A percentile compares a stretch with the other conserved stretches of the same genome.
Conservation (phyloP, 2,329 filamentous ascomycete genomes). For the Ophiostoma montium region DNA sequence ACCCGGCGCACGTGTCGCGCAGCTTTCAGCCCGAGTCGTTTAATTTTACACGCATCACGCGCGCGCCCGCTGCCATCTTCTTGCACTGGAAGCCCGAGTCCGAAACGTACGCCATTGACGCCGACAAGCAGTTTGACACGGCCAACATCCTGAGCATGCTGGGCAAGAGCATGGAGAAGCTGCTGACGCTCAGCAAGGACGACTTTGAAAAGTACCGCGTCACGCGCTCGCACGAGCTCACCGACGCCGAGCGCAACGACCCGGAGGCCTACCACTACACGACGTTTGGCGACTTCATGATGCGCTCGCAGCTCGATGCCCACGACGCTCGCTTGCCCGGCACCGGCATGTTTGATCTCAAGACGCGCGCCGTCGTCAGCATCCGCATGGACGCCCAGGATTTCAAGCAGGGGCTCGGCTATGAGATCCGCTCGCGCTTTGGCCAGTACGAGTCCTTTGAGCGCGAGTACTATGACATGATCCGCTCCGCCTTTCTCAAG, state of each 20-base stretch:
- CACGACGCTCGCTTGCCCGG: slow-evolving; percentile 76
- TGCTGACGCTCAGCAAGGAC: slow-evolving; percentile 68
- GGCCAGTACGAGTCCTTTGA: slow-evolving; percentile 87
- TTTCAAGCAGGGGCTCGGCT: slow-evolving; percentile 64
- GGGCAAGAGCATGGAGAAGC: slow-evolving; percentile 92
- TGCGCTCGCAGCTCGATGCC: slow-evolving; percentile 91
- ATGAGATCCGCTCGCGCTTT: slow-evolving; percentile 64
- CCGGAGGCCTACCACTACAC: slow-evolving; percentile 81
- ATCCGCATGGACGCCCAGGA: slow-evolving; percentile 74
- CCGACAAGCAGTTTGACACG: slow-evolving; percentile 80
- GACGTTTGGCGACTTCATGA: slow-evolving; percentile 71
- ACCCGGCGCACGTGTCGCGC: slow-evolving; percentile 51
- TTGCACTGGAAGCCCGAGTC: slow-evolving; percentile 68
- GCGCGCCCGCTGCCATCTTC: slow-evolving; percentile 67
- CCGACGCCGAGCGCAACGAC: slow-evolving; percentile 55
- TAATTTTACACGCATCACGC: slow-evolving; percentile 58
- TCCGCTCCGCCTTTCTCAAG: slow-evolving; percentile 83
- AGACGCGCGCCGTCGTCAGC: slow-evolving; percentile 81
- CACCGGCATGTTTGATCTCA: slow-evolving; percentile 88
- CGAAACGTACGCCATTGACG: slow-evolving; percentile 83
- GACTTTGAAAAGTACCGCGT: slow-evolving; percentile 78
- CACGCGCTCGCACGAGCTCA: slow-evolving; percentile 50
- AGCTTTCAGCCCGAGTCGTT: slow-evolving; percentile 46
- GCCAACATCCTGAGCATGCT: slow-evolving; percentile 82
- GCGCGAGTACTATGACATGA: slow-evolving; percentile 94